Evolutionary conservation across 805 yeast species (phyloP), one percentile per base, ranked within the genome.

Genomic region (Starmerella bombicola): DNA sequence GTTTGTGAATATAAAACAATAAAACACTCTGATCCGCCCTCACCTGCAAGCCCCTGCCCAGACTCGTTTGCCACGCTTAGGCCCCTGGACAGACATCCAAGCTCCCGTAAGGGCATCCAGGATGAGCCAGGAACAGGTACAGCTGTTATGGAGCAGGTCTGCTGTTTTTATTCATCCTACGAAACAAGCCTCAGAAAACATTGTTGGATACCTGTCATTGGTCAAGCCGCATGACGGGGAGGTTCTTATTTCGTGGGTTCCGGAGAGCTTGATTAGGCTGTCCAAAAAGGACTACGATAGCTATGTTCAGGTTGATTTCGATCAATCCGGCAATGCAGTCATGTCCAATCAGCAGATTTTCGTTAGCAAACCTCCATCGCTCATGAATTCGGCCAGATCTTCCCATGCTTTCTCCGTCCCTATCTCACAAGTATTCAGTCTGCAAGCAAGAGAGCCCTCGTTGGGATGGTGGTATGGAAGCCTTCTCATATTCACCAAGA

Each of bases 401-500:
- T 71, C 82, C 1, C 83, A 74, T 60, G 75, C 86, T 5, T 85
- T 85, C 61, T 71, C 79, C 3, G 57, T 78, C 17, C 69, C 75
- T 15, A 57, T 81, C 22, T 56, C 71, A 28, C 70, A 69, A 44
- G 55, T 88, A 4, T 88, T 76, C 58, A 80, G 94, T 20, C 67
- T 91, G 30, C 94, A 86, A 58, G 71, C 79, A 10, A 69, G 96
- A 40, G 78, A 78, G 2, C 96, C 95, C 5, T 76, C 85, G 2
- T 64, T 74, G 13, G 93, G 86, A 2, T 77, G 85, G 75, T 88
- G 96, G 95, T 74, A 72, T 61, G 99, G 99, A 0, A 81, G 95
- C 0, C 63, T 88, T 13, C 65, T 84, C 2, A 59, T 91, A 22
- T 78, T 83, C 58, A 73, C 88, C 1, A 71, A 72, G 48, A 56